Evolutionary conservation across 768 basidiomycete species (phyloP).

Genomic region (Sarcodon sp.): DNA sequence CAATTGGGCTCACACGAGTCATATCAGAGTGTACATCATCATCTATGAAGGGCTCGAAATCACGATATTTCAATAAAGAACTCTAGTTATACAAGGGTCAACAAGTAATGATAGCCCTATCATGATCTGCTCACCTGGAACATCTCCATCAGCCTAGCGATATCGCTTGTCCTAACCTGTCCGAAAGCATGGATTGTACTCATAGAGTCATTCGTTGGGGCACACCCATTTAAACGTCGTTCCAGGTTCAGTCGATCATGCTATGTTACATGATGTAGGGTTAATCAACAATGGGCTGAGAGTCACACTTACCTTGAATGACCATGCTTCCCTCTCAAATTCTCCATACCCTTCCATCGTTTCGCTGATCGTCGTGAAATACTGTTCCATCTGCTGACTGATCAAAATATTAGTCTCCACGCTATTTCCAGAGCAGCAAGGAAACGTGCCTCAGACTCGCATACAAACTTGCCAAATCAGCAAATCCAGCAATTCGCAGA

Average conservation of each 20-base stretch:
- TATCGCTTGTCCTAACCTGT: constrained; percentile 61
- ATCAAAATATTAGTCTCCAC: neutral
- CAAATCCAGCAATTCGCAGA: constrained; percentile 74
- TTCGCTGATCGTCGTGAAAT: constrained; percentile 53
- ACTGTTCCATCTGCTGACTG: constrained; percentile 72
- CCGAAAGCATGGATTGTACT: constrained; percentile 4
- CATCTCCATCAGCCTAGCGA: constrained; percentile 75
- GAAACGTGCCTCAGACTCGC: constrained; percentile 33
- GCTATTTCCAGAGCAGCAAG: neutral
- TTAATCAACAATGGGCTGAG: neutral
- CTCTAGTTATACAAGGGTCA: constrained; percentile 23
- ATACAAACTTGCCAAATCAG: constrained; percentile 69
- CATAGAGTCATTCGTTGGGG: constrained; percentile 17
- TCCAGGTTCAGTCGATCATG: constrained; percentile 69
- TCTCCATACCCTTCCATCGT: constrained; percentile 45
- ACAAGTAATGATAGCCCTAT: neutral
- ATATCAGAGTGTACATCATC: constrained; percentile 5
- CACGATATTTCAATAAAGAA: constrained; percentile 61
- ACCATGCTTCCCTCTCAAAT: constrained; percentile 65
- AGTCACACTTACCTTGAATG: constrained; percentile 52
- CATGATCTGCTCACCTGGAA: constrained; percentile 43
- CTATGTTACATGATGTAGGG: constrained; percentile 20
- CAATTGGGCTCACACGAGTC: neutral
- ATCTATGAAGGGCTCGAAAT: constrained; percentile 33
- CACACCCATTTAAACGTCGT: constrained; percentile 37